phyloP scores from a whole-genome alignment of 1,284 basidiomycete genomes.

The Pisolithus thermaeus region DNA sequence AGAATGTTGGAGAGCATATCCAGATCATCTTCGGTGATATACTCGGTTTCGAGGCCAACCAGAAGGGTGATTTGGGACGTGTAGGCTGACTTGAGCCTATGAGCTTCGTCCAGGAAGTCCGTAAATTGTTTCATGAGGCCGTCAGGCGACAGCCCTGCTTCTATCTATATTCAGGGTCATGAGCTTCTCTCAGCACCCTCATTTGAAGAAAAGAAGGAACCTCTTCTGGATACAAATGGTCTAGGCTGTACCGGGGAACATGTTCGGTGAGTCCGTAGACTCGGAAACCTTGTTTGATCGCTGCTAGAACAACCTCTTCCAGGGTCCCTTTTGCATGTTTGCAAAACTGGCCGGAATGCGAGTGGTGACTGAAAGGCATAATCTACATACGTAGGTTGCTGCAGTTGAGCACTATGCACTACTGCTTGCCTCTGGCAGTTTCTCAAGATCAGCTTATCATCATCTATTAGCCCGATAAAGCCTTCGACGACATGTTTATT shows the following conservation, averaged over 20 bases:
- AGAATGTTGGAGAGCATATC: slow-evolving; percentile 50
- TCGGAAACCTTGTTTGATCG: slow-evolving; percentile 73
- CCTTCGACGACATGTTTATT: slow-evolving; percentile 4
- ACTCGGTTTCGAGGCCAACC: slow-evolving; percentile 93
- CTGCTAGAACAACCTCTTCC: slow-evolving; percentile 75
- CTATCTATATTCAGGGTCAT: slow-evolving; percentile 30
- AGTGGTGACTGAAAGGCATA: slow-evolving; percentile 92
- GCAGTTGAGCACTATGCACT: neutral
- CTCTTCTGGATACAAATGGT: slow-evolving; percentile 96
- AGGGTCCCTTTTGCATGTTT: slow-evolving; percentile 79
- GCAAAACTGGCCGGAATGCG: slow-evolving; percentile 96
- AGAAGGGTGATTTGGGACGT: slow-evolving; percentile 67
- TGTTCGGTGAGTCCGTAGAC: slow-evolving; percentile 94
- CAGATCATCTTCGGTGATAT: slow-evolving; percentile 69
- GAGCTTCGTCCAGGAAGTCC: slow-evolving; percentile 70
- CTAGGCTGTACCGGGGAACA: slow-evolving; percentile 75
- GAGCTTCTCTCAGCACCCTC: slow-evolving; percentile 8
- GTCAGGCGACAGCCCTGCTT: slow-evolving; percentile 38
- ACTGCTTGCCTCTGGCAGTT: neutral
- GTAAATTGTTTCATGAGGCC: slow-evolving; percentile 57
- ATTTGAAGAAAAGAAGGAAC: slow-evolving; percentile 35
- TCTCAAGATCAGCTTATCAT: too few relatives aligned
- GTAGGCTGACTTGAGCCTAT: slow-evolving; percentile 61
- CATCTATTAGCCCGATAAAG: too few relatives aligned
- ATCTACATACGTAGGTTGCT: neutral